Percentiles rank a stretch among this genome's conserved stretches.
phyloP scores from a whole-genome alignment of 2,329 filamentous ascomycete species.

The Pseudocercospora eumusae region DNA sequence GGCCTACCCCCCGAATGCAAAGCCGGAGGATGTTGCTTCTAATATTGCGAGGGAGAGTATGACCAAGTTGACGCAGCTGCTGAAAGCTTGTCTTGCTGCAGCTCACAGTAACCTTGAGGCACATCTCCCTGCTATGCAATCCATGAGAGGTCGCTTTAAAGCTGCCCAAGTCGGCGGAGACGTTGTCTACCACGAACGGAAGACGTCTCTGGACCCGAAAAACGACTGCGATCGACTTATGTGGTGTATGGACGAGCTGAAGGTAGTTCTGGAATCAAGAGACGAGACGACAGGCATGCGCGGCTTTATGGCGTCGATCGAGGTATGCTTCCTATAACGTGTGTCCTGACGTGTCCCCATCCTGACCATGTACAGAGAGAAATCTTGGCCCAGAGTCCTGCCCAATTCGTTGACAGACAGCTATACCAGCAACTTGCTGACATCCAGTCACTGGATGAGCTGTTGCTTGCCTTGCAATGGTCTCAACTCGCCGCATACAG shows the following conservation, averaged over 20 bases:
- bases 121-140: background rate
- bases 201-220: background rate
- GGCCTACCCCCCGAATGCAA: too few relatives aligned
- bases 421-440: background rate
- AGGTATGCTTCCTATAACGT: background rate
- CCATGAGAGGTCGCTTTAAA: background rate
- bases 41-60: background rate
- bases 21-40: background rate
- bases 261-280: background rate
- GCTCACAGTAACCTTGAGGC: background rate
- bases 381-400: background rate
- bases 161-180: background rate
- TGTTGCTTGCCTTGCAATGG: too few relatives aligned
- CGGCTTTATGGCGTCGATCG: background rate
- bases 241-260: background rate
- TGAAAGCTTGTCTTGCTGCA: background rate
- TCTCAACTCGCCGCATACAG: too few relatives aligned
- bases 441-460: too few relatives aligned
- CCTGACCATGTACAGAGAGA: background rate
- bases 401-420: background rate
- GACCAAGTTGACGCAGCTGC: background rate
- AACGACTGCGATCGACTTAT: background rate
- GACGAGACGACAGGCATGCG: background rate
- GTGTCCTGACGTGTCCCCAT: background rate
- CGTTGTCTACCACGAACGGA: background rate